A percentile compares a stretch with the other conserved stretches of the same genome.
Evolutionary conservation across 2,329 filamentous ascomycete species (phyloP).

Genomic region (Penicillium sp.): DNA sequence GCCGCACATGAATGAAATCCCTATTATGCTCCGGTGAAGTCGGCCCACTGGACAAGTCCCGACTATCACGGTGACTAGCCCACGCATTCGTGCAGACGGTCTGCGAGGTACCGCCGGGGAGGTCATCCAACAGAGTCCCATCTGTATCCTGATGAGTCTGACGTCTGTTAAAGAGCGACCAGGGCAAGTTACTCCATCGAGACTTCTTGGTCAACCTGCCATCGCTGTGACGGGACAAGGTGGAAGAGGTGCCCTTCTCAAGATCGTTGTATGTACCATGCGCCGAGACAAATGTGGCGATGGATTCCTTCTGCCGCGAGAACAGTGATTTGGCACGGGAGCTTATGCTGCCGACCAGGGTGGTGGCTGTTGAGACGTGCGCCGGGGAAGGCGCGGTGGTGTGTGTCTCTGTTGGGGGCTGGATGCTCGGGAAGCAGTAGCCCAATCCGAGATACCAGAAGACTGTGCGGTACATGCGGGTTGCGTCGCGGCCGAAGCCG

Average conservation of each 20-base stretch:
- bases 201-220: not conserved
- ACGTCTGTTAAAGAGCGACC: constrained; percentile 13
- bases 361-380: constrained; percentile 12
- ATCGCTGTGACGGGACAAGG: not conserved
- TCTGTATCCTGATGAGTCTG: constrained; percentile 4
- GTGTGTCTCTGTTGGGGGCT: constrained; percentile 17
- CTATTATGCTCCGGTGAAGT: constrained; percentile 3
- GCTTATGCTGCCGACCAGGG: constrained; percentile 23
- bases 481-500: constrained; percentile 61
- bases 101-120: constrained; percentile 19
- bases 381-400: not conserved
- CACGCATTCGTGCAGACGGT: constrained; percentile 34
- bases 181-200: constrained; percentile 13
- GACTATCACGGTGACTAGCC: constrained; percentile 28
- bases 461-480: constrained; percentile 51
- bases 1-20: constrained; percentile 32
- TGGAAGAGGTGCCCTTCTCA: constrained; percentile 19
- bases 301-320: constrained; percentile 16
- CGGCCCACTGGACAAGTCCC: constrained; percentile 17
- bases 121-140: constrained; percentile 12
- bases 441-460: constrained; percentile 44
- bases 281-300: not conserved
- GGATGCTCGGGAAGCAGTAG: constrained; percentile 28
- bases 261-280: constrained; percentile 15
- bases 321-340: constrained; percentile 30